phyloP scores from a whole-genome alignment of 352 stramenopile species.

The Globisporangium nodosum region DNA sequence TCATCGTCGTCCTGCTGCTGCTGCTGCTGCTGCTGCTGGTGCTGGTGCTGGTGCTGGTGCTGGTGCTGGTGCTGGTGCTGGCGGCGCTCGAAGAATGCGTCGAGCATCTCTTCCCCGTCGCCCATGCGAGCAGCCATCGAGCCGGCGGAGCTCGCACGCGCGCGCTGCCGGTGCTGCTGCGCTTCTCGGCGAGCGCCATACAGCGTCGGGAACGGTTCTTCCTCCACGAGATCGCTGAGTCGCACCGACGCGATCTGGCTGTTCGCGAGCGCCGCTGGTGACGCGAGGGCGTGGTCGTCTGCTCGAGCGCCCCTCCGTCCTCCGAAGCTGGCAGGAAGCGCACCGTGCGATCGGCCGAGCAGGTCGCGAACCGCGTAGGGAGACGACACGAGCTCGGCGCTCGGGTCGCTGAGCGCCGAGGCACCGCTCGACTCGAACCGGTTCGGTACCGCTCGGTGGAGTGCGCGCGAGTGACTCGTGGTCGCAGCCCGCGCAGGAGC shows the following conservation, averaged over 20 bases:
- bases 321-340: background rate
- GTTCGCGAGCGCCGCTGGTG: background rate
- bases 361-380: conserved; percentile 9
- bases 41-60: background rate
- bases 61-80: background rate
- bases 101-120: background rate
- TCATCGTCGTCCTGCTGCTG: background rate
- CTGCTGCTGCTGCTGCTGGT: conserved; percentile 1
- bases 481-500: conserved; percentile 2
- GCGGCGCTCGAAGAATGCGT: background rate
- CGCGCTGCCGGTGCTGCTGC: background rate
- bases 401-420: conserved; percentile 33
- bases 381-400: conserved; percentile 31
- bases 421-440: conserved; percentile 29
- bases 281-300: background rate
- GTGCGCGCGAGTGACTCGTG: conserved; percentile 8
- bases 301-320: conserved; percentile 1
- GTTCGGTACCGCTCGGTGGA: conserved; percentile 16
- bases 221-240: conserved; percentile 8
- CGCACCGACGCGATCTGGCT: conserved; percentile 3
- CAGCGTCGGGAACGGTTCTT: conserved; percentile 5
- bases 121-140: background rate
- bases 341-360: conserved; percentile 4
- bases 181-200: background rate
- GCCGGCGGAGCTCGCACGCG: background rate